phyloP scores from a whole-genome alignment of 208 protist species.

The Tetramitus jugosus region DNA sequence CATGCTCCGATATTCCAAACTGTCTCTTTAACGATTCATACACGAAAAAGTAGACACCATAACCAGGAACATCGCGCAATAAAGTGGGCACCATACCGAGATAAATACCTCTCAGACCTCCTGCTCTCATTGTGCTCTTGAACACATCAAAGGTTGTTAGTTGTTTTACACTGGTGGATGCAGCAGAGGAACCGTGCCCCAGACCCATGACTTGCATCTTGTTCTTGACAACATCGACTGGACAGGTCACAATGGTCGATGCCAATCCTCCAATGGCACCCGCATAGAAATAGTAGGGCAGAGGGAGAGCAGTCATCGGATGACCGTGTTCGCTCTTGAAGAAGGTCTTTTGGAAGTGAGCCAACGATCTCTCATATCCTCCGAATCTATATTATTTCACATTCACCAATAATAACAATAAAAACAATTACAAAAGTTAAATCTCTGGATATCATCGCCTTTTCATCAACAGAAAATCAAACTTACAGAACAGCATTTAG shows the following conservation, averaged over 20 bases:
- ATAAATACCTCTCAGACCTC: neutral
- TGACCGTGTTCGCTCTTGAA: too few relatives aligned
- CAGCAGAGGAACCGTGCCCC: neutral
- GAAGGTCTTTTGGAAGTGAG: too few relatives aligned
- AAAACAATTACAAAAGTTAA: neutral
- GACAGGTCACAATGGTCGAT: neutral
- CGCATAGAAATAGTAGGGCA: neutral
- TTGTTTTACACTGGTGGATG: neutral
- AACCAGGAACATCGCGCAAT: neutral
- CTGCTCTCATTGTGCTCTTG: neutral
- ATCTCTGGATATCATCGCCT: too few relatives aligned
- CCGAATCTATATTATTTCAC: neutral
- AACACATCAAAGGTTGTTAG: too few relatives aligned
- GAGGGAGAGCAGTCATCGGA: neutral
- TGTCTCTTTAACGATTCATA: neutral
- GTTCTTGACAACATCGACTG: neutral
- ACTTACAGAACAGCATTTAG: too few relatives aligned
- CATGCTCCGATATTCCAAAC: neutral
- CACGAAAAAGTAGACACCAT: neutral
- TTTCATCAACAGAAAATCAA: too few relatives aligned
- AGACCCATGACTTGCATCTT: neutral
- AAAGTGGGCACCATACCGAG: neutral
- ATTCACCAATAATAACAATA: neutral
- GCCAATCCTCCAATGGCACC: neutral
- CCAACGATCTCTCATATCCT: too few relatives aligned